These are phyloP conservation scores for Lobosporangium transversale DNA, from an alignment of 192 early-diverging fungal species.

Conservation along the genomic window DNA sequence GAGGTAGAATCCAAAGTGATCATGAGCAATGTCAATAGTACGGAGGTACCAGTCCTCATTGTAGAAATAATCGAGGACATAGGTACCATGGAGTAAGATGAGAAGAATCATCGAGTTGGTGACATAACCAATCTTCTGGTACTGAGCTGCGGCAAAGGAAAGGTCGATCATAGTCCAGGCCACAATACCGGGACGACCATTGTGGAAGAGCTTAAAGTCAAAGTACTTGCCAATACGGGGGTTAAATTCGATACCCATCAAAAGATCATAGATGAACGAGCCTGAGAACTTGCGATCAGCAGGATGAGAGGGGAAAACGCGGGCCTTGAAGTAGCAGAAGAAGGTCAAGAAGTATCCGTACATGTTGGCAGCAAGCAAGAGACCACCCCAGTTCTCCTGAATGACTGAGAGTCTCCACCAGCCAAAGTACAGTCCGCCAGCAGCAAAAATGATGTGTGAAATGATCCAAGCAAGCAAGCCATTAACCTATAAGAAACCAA, in stretches of 20 bases:
- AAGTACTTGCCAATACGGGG: constrained; percentile 78
- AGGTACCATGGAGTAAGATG: constrained; percentile 77
- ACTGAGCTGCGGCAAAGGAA: constrained; percentile 82
- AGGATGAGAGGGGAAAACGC: constrained; percentile 75
- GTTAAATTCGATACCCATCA: constrained; percentile 88
- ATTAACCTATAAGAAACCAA: too few relatives aligned
- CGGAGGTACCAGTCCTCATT: constrained; percentile 89
- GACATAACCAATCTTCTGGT: constrained; percentile 74
- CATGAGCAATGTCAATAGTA: constrained; percentile 86
- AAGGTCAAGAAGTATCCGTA: constrained; percentile 83
- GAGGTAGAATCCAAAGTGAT: constrained; percentile 89
- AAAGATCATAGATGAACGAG: constrained; percentile 77
- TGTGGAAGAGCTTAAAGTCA: constrained; percentile 88
- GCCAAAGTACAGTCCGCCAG: constrained; percentile 67
- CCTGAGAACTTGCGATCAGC: constrained; percentile 83
- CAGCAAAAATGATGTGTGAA: constrained; percentile 73
- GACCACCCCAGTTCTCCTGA: constrained; percentile 78
- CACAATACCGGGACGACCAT: constrained; percentile 85
- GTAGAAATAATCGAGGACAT: constrained; percentile 85
- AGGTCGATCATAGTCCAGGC: constrained; percentile 85
- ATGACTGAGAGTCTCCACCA: constrained; percentile 74
- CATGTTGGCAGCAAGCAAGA: constrained; percentile 75
- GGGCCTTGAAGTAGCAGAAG: constrained; percentile 78
- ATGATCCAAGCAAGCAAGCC: constrained; percentile 79
- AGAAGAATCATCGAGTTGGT: constrained; percentile 86